These are phyloP conservation scores for Spathaspora girioi DNA, from an alignment of 805 yeast species.

Conservation along the genomic window DNA sequence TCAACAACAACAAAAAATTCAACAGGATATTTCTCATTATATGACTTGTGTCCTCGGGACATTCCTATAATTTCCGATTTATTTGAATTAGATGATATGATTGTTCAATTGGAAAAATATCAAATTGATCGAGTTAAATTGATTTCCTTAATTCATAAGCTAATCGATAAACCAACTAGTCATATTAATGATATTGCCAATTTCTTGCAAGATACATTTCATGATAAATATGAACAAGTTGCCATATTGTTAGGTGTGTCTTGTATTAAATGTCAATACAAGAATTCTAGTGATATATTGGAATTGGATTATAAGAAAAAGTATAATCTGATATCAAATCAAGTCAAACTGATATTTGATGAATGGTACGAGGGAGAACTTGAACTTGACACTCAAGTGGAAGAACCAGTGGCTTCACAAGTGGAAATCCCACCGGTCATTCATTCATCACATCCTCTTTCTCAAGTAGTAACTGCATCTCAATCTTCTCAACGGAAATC, in stretches of 20 bases:
- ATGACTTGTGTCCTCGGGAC: slow-evolving; percentile 16
- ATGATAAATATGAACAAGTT: background rate
- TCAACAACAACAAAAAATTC: background rate
- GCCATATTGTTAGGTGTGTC: background rate
- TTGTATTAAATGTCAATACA: background rate
- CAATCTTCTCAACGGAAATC: background rate
- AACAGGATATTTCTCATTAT: slow-evolving; percentile 15
- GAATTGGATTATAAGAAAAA: background rate
- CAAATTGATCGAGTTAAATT: slow-evolving; percentile 3
- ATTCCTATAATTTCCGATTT: slow-evolving; percentile 22
- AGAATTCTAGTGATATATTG: background rate
- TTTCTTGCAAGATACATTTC: background rate
- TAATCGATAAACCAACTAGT: background rate
- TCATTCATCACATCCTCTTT: background rate
- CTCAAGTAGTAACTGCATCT: background rate
- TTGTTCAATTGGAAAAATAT: slow-evolving; percentile 28
- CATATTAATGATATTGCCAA: background rate
- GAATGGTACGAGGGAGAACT: background rate
- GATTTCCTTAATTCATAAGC: slow-evolving; percentile 1
- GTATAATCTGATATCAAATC: background rate
- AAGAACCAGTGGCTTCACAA: background rate
- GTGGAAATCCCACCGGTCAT: background rate
- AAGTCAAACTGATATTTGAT: background rate
- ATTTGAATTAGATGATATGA: slow-evolving; percentile 36
- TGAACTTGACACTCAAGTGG: background rate